These are phyloP conservation scores for Ceraceosorus guamensis DNA, from an alignment of 1,284 basidiomycete genomes.

Conservation along the genomic window DNA sequence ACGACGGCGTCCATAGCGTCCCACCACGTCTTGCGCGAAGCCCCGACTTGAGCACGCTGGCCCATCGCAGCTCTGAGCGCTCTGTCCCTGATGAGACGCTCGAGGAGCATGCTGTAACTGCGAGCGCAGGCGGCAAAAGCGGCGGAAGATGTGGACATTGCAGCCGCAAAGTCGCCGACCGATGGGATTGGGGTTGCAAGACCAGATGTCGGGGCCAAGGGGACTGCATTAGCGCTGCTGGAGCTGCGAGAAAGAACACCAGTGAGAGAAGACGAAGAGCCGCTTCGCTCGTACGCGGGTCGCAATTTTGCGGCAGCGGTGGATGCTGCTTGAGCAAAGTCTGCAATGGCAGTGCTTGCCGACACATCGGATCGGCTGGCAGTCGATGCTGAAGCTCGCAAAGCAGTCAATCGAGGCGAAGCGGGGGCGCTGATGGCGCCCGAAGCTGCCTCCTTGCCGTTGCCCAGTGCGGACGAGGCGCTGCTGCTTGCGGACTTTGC, in stretches of 20 bases:
- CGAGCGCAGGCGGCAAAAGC: slow-evolving; percentile 49
- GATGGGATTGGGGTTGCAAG: slow-evolving; percentile 24
- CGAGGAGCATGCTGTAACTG: slow-evolving; percentile 52
- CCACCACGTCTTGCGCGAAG: slow-evolving; percentile 54
- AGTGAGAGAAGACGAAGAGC: not conserved
- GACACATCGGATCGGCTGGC: not conserved
- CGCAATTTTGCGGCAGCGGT: slow-evolving; percentile 10
- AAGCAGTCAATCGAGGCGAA: slow-evolving; percentile 2
- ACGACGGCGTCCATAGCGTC: slow-evolving; percentile 57
- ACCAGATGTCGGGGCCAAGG: not conserved
- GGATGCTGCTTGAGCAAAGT: slow-evolving; percentile 18
- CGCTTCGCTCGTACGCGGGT: not conserved
- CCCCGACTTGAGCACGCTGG: slow-evolving; percentile 48
- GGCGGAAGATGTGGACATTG: slow-evolving; percentile 41
- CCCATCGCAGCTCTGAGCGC: slow-evolving; percentile 51
- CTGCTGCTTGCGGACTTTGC: not conserved
- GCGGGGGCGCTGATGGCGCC: not conserved
- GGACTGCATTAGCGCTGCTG: not conserved
- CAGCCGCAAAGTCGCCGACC: slow-evolving; percentile 40
- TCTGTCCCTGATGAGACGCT: slow-evolving; percentile 47
- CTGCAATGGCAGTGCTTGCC: slow-evolving; percentile 12
- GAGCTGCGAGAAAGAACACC: not conserved
- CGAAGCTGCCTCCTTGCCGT: slow-evolving; percentile 2
- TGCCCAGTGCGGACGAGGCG: not conserved
- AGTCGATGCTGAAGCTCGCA: not conserved